These are phyloP conservation scores for Boletales sp. DNA, from an alignment of 768 basidiomycete genomes.

Conservation along the genomic window DNA sequence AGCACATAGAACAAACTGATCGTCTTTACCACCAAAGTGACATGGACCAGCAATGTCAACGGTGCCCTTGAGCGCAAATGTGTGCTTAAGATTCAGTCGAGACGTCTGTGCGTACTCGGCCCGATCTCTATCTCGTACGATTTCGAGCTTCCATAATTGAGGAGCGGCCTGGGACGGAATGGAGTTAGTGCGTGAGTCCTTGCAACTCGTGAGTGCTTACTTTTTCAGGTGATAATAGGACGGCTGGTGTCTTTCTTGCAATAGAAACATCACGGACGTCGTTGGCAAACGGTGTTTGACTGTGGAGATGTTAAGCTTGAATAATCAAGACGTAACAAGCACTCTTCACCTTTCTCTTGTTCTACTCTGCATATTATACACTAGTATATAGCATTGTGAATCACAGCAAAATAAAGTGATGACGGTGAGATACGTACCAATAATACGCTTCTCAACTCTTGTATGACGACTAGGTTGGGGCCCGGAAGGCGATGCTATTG, in stretches of 20 bases:
- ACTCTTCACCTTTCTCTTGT: conserved; percentile 41
- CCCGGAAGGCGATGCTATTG: conserved; percentile 40
- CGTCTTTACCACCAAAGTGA: conserved; percentile 78
- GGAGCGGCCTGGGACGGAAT: conserved; percentile 55
- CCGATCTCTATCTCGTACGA: conserved; percentile 49
- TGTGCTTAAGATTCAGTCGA: conserved; percentile 49
- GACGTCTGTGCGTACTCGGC: conserved; percentile 33
- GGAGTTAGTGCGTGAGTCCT: conserved; percentile 7
- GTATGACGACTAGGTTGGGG: conserved; percentile 47
- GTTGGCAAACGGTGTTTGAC: conserved; percentile 53
- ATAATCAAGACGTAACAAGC: not conserved
- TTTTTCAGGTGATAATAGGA: conserved; percentile 38
- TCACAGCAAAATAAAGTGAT: not conserved
- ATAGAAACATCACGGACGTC: conserved; percentile 53
- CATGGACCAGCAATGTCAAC: conserved; percentile 80
- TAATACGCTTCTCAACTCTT: conserved; percentile 50
- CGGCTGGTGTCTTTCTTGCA: conserved; percentile 40
- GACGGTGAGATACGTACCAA: conserved; percentile 34
- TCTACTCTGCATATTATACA: conserved; percentile 45
- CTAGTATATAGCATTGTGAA: conserved; percentile 25
- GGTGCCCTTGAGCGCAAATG: conserved; percentile 63
- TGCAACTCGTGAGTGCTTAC: conserved; percentile 14
- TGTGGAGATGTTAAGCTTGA: conserved; percentile 21
- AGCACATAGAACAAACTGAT: conserved; percentile 75
- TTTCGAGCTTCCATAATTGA: conserved; percentile 71